Conservation (phyloP, 805 yeast genomes). For the Kluyveromyces lactis region DNA sequence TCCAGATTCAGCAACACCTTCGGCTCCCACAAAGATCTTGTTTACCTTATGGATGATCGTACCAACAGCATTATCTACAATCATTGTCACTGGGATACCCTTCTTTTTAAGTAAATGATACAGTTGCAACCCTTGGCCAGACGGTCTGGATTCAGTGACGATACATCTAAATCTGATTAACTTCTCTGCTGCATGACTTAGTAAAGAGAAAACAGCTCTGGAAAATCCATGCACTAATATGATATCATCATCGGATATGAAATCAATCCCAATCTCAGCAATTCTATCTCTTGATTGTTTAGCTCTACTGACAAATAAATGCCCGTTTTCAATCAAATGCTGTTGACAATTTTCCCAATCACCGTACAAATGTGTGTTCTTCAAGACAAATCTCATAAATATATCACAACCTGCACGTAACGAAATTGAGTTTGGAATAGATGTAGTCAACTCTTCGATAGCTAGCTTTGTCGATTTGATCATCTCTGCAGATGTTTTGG, state of each 20-base stretch:
- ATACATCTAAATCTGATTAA: constrained; percentile 80
- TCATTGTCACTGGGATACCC: constrained; percentile 80
- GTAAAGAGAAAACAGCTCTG: constrained; percentile 75
- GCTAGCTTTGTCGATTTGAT: constrained; percentile 75
- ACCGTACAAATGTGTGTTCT: constrained; percentile 73
- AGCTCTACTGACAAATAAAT: constrained; percentile 83
- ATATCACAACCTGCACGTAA: constrained; percentile 96
- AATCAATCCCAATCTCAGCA: constrained; percentile 80
- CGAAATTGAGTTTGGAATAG: constrained; percentile 86
- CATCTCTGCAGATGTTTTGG: constrained; percentile 88
- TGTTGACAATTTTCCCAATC: constrained; percentile 93
- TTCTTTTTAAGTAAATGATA: constrained; percentile 56
- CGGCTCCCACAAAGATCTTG: constrained; percentile 94
- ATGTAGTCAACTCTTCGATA: constrained; percentile 59
- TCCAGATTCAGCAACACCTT: constrained; percentile 98
- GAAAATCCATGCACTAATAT: constrained; percentile 86
- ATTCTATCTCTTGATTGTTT: constrained; percentile 81
- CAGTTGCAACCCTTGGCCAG: constrained; percentile 65
- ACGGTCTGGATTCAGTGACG: constrained; percentile 89
- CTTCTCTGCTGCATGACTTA: constrained; percentile 68
- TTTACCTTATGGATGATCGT: constrained; percentile 85
- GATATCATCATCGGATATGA: constrained; percentile 87
- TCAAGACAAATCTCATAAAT: constrained; percentile 84
- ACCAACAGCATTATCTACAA: constrained; percentile 92
- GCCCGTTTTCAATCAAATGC: constrained; percentile 89